Evolutionary conservation across 2,329 filamentous ascomycete genomes (phyloP).

Genomic region (Colletotrichum liriopes): DNA sequence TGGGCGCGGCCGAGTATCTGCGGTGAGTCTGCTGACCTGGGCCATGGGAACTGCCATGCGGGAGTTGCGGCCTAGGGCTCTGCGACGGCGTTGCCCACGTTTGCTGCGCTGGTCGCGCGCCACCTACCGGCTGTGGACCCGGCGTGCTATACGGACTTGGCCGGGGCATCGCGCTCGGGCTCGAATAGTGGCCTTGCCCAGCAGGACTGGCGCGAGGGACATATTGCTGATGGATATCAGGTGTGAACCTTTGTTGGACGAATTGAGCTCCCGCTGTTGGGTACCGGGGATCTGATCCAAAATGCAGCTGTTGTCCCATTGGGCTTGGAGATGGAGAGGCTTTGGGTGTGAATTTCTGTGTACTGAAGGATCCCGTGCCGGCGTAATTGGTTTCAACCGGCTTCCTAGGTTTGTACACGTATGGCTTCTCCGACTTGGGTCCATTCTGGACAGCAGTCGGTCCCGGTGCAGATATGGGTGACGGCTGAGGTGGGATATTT

Average conservation of each 20-base stretch:
- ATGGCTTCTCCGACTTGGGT: conserved; percentile 62
- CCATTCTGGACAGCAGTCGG: conserved; percentile 20
- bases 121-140: conserved; percentile 24
- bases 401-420: conserved; percentile 67
- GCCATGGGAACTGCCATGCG: conserved; percentile 11
- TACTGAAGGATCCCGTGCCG: conserved; percentile 49
- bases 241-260: conserved; percentile 47
- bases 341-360: conserved; percentile 55
- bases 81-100: conserved; percentile 31
- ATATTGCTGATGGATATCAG: conserved; percentile 36
- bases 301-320: conserved; percentile 47
- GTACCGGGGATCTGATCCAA: conserved; percentile 51
- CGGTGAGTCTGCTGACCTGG: conserved; percentile 40
- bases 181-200: conserved; percentile 6
- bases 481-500: conserved; percentile 37
- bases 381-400: conserved; percentile 48
- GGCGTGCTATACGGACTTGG: conserved; percentile 28
- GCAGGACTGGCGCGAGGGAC: conserved; percentile 5
- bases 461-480: conserved; percentile 19
- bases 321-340: conserved; percentile 47
- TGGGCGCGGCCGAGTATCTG: conserved; percentile 41
- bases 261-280: conserved; percentile 42
- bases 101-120: conserved; percentile 22
- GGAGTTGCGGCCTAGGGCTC: conserved; percentile 5
- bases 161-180: conserved; percentile 14